These are phyloP conservation scores for Aureobasidium subglaciale DNA, from an alignment of 2,329 filamentous ascomycete species.

Conservation along the genomic window DNA sequence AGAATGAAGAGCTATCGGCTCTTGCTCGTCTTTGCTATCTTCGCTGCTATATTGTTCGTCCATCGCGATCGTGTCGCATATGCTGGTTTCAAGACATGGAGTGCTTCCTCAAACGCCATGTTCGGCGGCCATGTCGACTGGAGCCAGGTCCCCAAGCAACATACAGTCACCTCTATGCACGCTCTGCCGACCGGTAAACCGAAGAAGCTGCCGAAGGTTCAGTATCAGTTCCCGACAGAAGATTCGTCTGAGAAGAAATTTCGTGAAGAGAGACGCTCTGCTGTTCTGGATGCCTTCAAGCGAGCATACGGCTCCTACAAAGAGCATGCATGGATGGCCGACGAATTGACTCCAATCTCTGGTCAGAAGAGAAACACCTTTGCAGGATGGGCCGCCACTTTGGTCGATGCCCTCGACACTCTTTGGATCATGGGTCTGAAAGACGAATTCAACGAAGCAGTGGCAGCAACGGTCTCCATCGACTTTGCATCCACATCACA, in stretches of 20 bases:
- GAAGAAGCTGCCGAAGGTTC: slow-evolving; percentile 35
- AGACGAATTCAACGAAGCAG: slow-evolving; percentile 38
- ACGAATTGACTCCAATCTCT: slow-evolving; percentile 42
- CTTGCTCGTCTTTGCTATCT: slow-evolving; percentile 12
- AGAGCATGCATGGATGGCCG: slow-evolving; percentile 41
- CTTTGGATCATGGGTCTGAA: slow-evolving; percentile 65
- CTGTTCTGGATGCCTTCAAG: slow-evolving; percentile 37
- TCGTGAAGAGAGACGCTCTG: slow-evolving; percentile 30
- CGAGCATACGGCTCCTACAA: slow-evolving; percentile 41
- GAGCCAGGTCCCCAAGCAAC: slow-evolving; percentile 33
- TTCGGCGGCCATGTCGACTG: slow-evolving; percentile 24
- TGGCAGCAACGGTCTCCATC: slow-evolving; percentile 36
- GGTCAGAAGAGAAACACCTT: slow-evolving; percentile 69
- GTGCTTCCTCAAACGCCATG: neutral
- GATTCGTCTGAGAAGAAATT: slow-evolving; percentile 24
- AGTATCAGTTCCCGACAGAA: slow-evolving; percentile 35
- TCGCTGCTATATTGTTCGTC: slow-evolving; percentile 14
- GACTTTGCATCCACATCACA: slow-evolving; percentile 35
- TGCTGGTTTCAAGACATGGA: slow-evolving; percentile 13
- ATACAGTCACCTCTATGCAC: slow-evolving; percentile 32
- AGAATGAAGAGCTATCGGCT: slow-evolving; percentile 14
- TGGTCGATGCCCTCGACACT: slow-evolving; percentile 70
- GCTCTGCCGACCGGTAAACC: slow-evolving; percentile 34
- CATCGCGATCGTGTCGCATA: slow-evolving; percentile 14
- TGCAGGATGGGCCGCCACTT: slow-evolving; percentile 79